Conservation (phyloP, 225 moss, liverwort and hornwort species). For the Neckera pumila region DNA sequence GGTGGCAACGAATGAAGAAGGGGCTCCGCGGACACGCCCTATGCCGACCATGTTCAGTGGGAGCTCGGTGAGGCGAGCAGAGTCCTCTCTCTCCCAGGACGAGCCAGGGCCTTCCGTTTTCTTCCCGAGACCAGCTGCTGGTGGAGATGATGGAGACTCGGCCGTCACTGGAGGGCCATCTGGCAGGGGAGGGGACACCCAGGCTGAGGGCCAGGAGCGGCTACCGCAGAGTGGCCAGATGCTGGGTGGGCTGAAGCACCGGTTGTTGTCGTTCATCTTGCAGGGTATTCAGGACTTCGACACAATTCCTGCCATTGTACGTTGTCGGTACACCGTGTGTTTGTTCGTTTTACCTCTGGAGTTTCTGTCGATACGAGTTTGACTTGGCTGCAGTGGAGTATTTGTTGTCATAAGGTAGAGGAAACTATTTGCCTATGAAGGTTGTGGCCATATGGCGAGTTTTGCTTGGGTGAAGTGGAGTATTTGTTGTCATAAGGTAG, state of each 20-base stretch:
- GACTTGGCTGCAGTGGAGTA: background rate
- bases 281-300: slow-evolving; percentile 35
- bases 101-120: slow-evolving; percentile 11
- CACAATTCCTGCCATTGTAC: slow-evolving; percentile 25
- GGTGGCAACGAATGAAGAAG: background rate
- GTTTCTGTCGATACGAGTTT: background rate
- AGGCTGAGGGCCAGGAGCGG: background rate
- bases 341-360: background rate
- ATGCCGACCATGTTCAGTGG: slow-evolving; percentile 2
- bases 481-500: too few species aligned
- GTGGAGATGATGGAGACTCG: slow-evolving; percentile 36
- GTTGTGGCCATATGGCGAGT: background rate
- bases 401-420: background rate
- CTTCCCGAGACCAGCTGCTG: slow-evolving; percentile 13
- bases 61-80: background rate
- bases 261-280: slow-evolving; percentile 77
- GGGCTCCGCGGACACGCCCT: background rate
- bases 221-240: slow-evolving; percentile 9
- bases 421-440: background rate
- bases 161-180: background rate
- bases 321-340: background rate
- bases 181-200: background rate
- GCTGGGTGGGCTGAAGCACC: slow-evolving; percentile 72
- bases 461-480: background rate
- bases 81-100: slow-evolving; percentile 2